phyloP scores from a whole-genome alignment of 768 basidiomycete species.

The Boletus fagicola region DNA sequence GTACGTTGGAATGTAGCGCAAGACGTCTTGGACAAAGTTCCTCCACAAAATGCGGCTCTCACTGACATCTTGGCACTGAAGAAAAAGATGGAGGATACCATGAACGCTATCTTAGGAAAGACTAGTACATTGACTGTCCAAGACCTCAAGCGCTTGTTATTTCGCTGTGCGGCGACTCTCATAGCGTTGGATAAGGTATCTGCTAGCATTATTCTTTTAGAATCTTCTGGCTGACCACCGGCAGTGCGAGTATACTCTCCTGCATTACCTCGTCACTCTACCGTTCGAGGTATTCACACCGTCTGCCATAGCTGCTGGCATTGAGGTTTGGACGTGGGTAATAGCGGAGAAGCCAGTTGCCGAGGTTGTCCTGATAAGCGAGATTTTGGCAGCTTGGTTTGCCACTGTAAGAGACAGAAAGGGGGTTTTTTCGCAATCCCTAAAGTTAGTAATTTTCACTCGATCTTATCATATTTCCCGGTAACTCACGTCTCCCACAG shows the following conservation, averaged over 20 bases:
- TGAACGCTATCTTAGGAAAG: constrained; percentile 68
- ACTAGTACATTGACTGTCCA: constrained; percentile 71
- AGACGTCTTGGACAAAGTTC: constrained; percentile 57
- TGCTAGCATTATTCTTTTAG: not conserved
- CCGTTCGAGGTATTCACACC: constrained; percentile 92
- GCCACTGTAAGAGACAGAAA: constrained; percentile 71
- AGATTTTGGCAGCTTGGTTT: constrained; percentile 86
- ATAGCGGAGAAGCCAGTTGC: constrained; percentile 80
- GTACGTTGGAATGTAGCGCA: constrained; percentile 39
- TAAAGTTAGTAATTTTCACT: constrained; percentile 62
- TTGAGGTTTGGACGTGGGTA: constrained; percentile 97
- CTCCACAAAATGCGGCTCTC: constrained; percentile 57
- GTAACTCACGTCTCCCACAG: constrained; percentile 41
- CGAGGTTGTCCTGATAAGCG: constrained; percentile 82
- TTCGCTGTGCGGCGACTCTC: constrained; percentile 81
- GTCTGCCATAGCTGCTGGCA: constrained; percentile 77
- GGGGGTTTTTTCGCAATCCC: constrained; percentile 77
- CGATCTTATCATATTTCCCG: not conserved
- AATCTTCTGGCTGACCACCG: constrained; percentile 3
- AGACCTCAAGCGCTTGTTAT: constrained; percentile 81
- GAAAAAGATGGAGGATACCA: constrained; percentile 61
- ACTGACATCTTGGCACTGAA: constrained; percentile 67
- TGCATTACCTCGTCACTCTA: constrained; percentile 82
- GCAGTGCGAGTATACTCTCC: constrained; percentile 80
- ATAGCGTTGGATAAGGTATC: constrained; percentile 65